These are phyloP conservation scores for Vitis vinifera DNA, from an alignment of 164 flowering plant species.

Conservation along the genomic window DNA sequence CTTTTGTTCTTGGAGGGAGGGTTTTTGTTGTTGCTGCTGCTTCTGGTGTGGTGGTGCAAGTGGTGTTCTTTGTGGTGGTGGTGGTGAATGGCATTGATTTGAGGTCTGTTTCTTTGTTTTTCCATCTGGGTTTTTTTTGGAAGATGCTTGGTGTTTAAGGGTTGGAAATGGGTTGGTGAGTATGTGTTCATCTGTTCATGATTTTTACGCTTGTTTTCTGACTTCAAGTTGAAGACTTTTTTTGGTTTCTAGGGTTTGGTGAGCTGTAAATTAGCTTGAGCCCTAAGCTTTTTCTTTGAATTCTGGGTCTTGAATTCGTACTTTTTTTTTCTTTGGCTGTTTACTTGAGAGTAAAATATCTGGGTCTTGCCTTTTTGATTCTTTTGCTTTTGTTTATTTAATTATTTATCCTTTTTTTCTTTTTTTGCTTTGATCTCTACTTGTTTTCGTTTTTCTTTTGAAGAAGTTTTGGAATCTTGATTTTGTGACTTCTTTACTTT, in stretches of 20 bases:
- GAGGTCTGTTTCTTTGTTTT: not conserved
- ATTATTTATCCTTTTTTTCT: not conserved
- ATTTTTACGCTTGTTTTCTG: constrained; percentile 8
- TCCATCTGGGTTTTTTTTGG: constrained; percentile 10
- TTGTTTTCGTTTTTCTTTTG: not conserved
- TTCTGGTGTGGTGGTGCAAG: not conserved
- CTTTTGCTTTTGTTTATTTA: not conserved
- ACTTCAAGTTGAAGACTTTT: constrained; percentile 28
- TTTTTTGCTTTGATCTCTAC: not conserved
- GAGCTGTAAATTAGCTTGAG: constrained; percentile 25
- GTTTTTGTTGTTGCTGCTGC: too few relatives aligned
- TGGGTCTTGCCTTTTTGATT: not conserved
- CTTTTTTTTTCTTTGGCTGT: not conserved
- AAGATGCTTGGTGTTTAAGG: constrained; percentile 33
- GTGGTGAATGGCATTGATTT: constrained; percentile 19
- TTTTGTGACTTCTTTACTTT: not conserved
- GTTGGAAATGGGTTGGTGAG: constrained; percentile 26
- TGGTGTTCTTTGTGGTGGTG: not conserved
- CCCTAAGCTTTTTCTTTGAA: constrained; percentile 14
- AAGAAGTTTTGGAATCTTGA: not conserved
- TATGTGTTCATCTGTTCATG: constrained; percentile 24
- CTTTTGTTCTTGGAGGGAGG: too few relatives aligned
- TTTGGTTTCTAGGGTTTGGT: constrained; percentile 22
- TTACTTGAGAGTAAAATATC: not conserved
- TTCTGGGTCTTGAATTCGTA: not conserved